Conservation (phyloP, 208 protist genomes). For the Acanthamoeba castellanii region DNA sequence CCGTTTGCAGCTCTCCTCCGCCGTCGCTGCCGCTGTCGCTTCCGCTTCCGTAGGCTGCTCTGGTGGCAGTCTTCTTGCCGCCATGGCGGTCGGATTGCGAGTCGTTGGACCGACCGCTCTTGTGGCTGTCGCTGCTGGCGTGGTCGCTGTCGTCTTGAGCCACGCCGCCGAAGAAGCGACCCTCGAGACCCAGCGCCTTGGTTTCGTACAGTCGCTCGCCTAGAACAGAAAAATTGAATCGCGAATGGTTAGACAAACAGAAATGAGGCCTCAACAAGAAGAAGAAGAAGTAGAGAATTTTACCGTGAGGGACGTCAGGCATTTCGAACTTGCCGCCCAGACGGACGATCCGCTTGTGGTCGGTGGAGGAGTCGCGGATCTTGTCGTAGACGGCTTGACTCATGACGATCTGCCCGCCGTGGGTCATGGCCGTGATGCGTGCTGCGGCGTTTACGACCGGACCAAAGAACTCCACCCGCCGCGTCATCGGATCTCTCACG, state of each 20-base stretch:
- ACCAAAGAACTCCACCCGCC: too few species aligned
- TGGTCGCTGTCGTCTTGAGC: neutral
- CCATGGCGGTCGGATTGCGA: too few species aligned
- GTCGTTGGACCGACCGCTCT: neutral
- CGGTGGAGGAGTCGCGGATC: neutral
- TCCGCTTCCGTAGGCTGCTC: neutral
- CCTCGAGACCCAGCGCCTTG: constrained; percentile 22
- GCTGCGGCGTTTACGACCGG: too few species aligned
- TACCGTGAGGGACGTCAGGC: constrained; percentile 4
- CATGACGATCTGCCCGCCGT: constrained; percentile 41
- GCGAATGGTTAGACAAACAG: too few species aligned
- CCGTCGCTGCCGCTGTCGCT: neutral
- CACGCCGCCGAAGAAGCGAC: constrained; percentile 54
- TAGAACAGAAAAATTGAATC: too few species aligned
- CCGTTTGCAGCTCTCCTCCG: too few species aligned
- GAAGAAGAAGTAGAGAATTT: too few species aligned
- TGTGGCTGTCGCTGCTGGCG: neutral
- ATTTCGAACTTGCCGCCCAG: constrained; percentile 70
- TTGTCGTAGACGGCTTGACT: neutral
- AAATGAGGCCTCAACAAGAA: too few species aligned
- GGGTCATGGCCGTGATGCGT: too few species aligned
- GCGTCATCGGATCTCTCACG: too few species aligned
- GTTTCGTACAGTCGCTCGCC: neutral
- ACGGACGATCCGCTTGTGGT: neutral
- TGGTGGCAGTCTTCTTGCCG: too few species aligned